phyloP scores from a whole-genome alignment of 768 basidiomycete species.

The Boletus subcaerulescens region DNA sequence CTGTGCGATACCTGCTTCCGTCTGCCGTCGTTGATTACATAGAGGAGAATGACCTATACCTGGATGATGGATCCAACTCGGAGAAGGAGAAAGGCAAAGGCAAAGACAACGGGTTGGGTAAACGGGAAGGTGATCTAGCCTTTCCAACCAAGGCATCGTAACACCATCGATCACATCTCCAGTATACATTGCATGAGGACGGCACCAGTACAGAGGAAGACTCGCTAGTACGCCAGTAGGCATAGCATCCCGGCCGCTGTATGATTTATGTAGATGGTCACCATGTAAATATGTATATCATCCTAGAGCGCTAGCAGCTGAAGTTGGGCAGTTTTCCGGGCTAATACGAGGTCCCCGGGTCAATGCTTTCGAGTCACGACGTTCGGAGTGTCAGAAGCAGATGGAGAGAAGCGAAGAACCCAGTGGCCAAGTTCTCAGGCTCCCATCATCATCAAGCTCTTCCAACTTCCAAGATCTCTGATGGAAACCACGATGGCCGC shows the following conservation, averaged over 20 bases:
- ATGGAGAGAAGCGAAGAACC: neutral
- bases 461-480: neutral
- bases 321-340: too few relatives aligned
- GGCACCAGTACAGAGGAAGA: neutral
- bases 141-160: slow-evolving; percentile 9
- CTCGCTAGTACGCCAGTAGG: neutral
- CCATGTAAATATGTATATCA: neutral
- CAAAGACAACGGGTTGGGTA: slow-evolving; percentile 29
- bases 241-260: slow-evolving; percentile 2
- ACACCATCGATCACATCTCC: neutral
- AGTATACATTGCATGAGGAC: neutral
- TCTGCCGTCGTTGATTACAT: slow-evolving; percentile 93
- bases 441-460: neutral
- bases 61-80: slow-evolving; percentile 48
- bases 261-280: neutral
- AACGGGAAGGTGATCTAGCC: slow-evolving; percentile 24
- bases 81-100: slow-evolving; percentile 38
- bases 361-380: neutral
- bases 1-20: slow-evolving; percentile 88
- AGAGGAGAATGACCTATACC: slow-evolving; percentile 74
- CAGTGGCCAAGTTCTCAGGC: neutral
- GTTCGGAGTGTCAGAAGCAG: neutral
- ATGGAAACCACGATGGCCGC: slow-evolving; percentile 13
- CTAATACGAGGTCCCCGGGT: too few relatives aligned
- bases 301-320: too few relatives aligned